Base-by-base conservation (phyloP, 441 rosid species). In the Brassica hybrid region DNA sequence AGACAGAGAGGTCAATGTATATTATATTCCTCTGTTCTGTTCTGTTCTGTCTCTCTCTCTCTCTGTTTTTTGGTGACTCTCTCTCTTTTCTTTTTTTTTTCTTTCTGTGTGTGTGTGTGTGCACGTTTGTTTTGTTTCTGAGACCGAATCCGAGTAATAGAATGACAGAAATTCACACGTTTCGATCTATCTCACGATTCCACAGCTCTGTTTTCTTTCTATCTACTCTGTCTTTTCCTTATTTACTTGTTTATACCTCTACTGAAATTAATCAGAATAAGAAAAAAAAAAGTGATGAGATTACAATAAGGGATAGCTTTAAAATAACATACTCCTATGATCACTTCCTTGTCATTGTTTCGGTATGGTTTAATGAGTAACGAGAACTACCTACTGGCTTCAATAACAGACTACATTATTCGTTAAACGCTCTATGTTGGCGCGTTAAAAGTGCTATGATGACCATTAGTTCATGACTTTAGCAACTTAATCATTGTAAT, bases 1-100 rank as follows among this genome's bases (percentile, higher is more conserved):
- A 86, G 85, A 86, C 69, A 76, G 76, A 84, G 88, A 87, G 87
- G 94, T 87, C 84, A 87, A 88, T 79, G 87, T 65, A 65, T 81
- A 86, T 77, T 85, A 77, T 84, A 91, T 78, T 83, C 72, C 58
- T 52, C 58, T 14, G 19, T 52, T 65, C 13, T n/a, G 23, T 21
- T 21, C 23, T 21, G 23, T 21, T 18, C 19, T 18, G 1, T 18
- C 19, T 18, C 32, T 32, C 36, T 32, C 36, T 32, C 38, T 34
- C 48, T 41, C 48, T 41, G 13, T 41, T 63, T 14, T 6, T n/a
- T 80, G 71, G 45, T 57, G 56, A 56, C 75, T 65, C 64, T 78
- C 72, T 68, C 59, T 48, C 38, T 16, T 12, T 7, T 11, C 9
- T 21, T 19, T 54, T 10, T 68, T 14, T 50, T 14, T 3, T 16